phyloP scores from a whole-genome alignment of 257 asterid genomes.

The Solanum corneliomulleri region DNA sequence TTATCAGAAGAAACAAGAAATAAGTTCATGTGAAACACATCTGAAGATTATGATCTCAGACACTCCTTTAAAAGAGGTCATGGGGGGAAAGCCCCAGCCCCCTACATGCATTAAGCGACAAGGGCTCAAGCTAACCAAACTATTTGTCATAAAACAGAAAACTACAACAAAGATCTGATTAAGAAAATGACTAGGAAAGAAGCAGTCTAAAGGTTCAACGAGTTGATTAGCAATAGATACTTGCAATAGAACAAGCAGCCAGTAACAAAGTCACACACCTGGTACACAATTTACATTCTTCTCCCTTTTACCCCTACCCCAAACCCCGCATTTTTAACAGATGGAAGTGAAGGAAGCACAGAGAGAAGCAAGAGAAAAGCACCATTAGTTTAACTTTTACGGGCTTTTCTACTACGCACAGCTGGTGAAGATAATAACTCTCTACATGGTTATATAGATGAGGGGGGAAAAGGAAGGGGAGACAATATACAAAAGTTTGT shows the following conservation, averaged over 20 bases:
- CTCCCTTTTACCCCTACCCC: background rate
- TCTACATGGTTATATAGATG: background rate
- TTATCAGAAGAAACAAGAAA: background rate
- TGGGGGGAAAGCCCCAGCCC: background rate
- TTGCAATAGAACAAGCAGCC: background rate
- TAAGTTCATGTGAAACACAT: background rate
- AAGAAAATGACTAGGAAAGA: background rate
- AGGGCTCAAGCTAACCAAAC: background rate
- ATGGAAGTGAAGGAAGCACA: background rate
- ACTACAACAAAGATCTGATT: background rate
- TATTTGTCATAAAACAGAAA: background rate
- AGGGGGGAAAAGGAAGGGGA: background rate
- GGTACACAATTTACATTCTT: background rate
- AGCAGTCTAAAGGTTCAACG: background rate
- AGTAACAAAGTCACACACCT: background rate
- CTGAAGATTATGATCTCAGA: background rate
- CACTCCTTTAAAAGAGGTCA: background rate
- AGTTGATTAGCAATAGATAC: background rate
- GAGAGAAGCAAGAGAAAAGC: background rate
- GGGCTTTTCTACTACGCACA: background rate
- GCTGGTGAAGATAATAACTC: background rate
- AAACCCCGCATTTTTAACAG: background rate
- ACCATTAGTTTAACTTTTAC: background rate
- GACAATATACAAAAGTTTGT: background rate
- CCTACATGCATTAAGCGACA: background rate